phyloP scores from a whole-genome alignment of 768 basidiomycete genomes.

The Cystofilobasidium capitatum region DNA sequence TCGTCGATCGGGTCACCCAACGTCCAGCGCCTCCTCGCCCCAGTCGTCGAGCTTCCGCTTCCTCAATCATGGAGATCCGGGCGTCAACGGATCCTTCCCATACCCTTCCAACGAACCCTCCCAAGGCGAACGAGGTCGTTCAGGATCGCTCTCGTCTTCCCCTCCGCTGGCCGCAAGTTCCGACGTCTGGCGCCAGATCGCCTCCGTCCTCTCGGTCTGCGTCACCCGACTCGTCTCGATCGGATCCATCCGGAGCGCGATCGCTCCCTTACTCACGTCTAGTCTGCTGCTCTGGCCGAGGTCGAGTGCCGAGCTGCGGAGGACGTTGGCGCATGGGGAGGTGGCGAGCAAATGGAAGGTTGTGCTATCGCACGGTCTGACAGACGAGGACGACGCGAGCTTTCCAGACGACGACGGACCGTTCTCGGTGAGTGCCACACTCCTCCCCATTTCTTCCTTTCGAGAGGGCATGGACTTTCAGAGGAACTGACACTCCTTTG shows the following conservation, averaged over 20 bases:
- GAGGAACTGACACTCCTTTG: background rate
- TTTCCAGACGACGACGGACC: background rate
- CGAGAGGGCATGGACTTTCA: background rate
- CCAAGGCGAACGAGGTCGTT: background rate
- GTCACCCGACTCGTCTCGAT: slow-evolving; percentile 35
- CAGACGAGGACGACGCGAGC: background rate
- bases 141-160: background rate
- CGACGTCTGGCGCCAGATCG: slow-evolving; percentile 32
- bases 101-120: background rate
- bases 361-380: slow-evolving; percentile 15
- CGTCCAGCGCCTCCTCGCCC: slow-evolving; percentile 10
- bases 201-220: slow-evolving; percentile 29
- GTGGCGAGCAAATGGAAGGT: slow-evolving; percentile 30
- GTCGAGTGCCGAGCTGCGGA: background rate
- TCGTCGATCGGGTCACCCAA: background rate
- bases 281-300: slow-evolving; percentile 24
- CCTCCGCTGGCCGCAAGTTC: background rate
- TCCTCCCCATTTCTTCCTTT: background rate
- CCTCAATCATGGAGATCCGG: background rate
- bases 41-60: background rate
- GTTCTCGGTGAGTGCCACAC: background rate
- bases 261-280: slow-evolving; percentile 32
- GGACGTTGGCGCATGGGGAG: slow-evolving; percentile 24
- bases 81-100: slow-evolving; percentile 9
- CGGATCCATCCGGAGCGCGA: slow-evolving; percentile 30